phyloP scores from a whole-genome alignment of 1,139 yeast species.

The Casaregolazyma lundiana region DNA sequence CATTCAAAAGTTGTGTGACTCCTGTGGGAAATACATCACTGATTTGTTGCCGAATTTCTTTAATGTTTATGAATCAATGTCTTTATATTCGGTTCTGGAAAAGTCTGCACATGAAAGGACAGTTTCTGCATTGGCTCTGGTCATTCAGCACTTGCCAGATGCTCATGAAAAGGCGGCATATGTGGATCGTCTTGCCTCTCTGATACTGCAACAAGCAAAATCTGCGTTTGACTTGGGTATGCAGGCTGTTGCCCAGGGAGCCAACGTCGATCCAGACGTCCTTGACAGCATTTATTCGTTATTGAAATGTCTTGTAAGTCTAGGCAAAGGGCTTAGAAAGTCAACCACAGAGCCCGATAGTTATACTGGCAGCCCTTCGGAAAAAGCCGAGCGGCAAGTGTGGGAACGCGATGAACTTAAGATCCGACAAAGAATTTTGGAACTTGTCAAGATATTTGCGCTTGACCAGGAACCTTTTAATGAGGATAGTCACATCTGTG shows the following conservation, averaged over 20 bases:
- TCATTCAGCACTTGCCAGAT: slow-evolving; percentile 30
- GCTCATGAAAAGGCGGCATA: slow-evolving; percentile 23
- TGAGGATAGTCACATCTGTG: slow-evolving; percentile 44
- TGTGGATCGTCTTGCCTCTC: slow-evolving; percentile 24
- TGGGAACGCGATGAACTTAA: slow-evolving; percentile 41
- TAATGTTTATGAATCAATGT: slow-evolving; percentile 28
- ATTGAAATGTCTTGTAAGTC: slow-evolving; percentile 56
- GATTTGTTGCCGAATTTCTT: slow-evolving; percentile 31
- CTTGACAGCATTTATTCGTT: slow-evolving; percentile 37
- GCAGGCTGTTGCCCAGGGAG: slow-evolving; percentile 2
- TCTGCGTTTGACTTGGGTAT: slow-evolving; percentile 3
- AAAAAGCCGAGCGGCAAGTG: slow-evolving; percentile 15
- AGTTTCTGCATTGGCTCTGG: slow-evolving; percentile 34
- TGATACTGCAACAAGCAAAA: slow-evolving; percentile 20
- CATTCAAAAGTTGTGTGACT: slow-evolving; percentile 35
- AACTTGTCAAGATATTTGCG: slow-evolving; percentile 43
- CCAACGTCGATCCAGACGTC: neutral
- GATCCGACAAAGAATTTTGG: slow-evolving; percentile 41
- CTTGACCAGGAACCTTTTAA: slow-evolving; percentile 37
- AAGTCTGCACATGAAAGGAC: slow-evolving; percentile 34
- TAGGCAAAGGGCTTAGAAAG: slow-evolving; percentile 58
- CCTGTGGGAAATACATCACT: slow-evolving; percentile 29
- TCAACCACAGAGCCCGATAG: slow-evolving; percentile 33
- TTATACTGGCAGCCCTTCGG: slow-evolving; percentile 13
- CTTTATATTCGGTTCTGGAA: slow-evolving; percentile 20